Evolutionary conservation across 805 yeast genomes (phyloP), one percentile per base, ranked within the genome.

Genomic region (Sugiyamaella valdiviana): DNA sequence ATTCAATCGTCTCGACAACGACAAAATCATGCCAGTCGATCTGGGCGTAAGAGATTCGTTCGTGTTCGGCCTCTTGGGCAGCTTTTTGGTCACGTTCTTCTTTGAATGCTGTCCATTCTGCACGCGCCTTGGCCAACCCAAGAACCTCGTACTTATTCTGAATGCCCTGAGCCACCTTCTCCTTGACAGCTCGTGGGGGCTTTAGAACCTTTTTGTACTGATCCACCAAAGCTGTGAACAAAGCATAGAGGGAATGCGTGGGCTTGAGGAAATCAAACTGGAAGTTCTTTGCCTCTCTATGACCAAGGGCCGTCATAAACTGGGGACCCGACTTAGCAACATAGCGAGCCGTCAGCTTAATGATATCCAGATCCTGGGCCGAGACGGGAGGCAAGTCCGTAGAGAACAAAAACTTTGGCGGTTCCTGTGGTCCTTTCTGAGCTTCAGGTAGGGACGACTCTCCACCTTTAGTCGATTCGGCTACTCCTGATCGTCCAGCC

Each of bases 11-110:
- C 44, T 81, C 87, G 6, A 86, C 83, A 15, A 86, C 71, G 1
- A 74, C 71, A 60, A 90, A 91, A 53, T 85, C 86, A 48, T 82
- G 81, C 99, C 99, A 91, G 65, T 90, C 89, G 19, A 88, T 81
- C 7, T 84, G 76, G 0, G 90, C 87, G 65, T 75, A 86, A 38
- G 76, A 81, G 4, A 79, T 55, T 49, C 73, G 73, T 36, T 76
- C 73, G 46, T 63, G 52, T 51, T 67, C 65, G 56, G 72, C 63
- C 51, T 55, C 56, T 51, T 61, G 57, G 35, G 61, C 61, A 6
- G 67, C 67, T 46, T 69, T 69, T 41, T 68, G 63, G 5, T 59
- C 60, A 45, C 73, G 54, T 17, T 64, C 68, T 17, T 68, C 70
- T 24, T 66, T 51, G 19, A 62, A 60, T 14, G 69, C 71, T 21